phyloP scores from a whole-genome alignment of 495 filamentous ascomycete species.

The Ascobolus immersus region DNA sequence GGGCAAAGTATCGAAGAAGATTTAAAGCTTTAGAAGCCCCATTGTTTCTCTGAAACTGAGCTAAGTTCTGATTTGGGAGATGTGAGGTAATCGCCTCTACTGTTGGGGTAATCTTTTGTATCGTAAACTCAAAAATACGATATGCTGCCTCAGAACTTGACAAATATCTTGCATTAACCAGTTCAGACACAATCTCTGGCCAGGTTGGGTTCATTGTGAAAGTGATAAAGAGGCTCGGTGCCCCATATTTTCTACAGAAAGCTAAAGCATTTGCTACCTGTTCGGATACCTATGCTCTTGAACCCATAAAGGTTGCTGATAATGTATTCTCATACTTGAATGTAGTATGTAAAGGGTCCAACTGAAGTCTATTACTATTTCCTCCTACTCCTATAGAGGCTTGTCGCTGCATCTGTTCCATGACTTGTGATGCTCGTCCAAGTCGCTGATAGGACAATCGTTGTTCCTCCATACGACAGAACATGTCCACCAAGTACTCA shows the following conservation, averaged over 20 bases:
- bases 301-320: too few relatives aligned
- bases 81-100: conserved; percentile 4
- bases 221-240: not conserved
- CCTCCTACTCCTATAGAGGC: too few relatives aligned
- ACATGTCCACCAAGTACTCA: conserved; percentile 2
- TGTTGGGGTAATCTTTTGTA: conserved; percentile 1
- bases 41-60: conserved; percentile 3
- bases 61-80: not conserved
- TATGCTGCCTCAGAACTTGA: conserved; percentile 3
- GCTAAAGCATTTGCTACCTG: too few relatives aligned
- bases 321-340: too few relatives aligned
- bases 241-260: too few relatives aligned
- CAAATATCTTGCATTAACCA: conserved; percentile 7
- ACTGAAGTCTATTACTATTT: too few relatives aligned
- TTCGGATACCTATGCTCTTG: too few relatives aligned
- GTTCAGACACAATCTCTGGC: conserved; percentile 2
- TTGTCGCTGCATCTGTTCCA: too few relatives aligned
- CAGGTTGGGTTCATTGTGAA: not conserved
- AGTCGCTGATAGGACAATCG: conserved; percentile 2
- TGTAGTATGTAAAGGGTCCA: too few relatives aligned
- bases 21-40: not conserved
- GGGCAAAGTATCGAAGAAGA: conserved; percentile 5
- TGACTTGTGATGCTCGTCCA: too few relatives aligned
- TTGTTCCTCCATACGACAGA: not conserved
- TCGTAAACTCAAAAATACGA: conserved; percentile 5